phyloP scores from a whole-genome alignment of 2,329 filamentous ascomycete species.

The Fusarium domesticum region DNA sequence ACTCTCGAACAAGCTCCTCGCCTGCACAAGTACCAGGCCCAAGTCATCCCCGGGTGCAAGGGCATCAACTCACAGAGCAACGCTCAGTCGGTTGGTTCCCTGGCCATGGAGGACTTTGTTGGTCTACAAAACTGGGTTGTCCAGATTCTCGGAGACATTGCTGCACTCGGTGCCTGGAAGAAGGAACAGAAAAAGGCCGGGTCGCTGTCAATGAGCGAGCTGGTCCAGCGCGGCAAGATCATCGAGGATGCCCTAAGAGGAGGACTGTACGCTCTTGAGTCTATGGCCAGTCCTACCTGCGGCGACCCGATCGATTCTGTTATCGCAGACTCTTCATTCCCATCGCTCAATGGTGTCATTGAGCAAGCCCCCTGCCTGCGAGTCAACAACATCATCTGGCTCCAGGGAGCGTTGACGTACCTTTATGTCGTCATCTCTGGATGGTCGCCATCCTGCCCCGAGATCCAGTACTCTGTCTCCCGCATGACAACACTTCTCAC shows the following conservation, averaged over 20 bases:
- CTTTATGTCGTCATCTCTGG: constrained; percentile 48
- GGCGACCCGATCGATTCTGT: constrained; percentile 10
- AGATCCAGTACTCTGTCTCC: constrained; percentile 37
- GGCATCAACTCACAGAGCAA: constrained; percentile 13
- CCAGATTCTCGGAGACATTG: constrained; percentile 51
- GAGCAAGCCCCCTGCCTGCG: constrained; percentile 24
- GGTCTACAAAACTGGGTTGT: constrained; percentile 58
- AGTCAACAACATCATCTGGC: constrained; percentile 44
- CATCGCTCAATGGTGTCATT: constrained; percentile 19
- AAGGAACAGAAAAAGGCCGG: constrained; percentile 42
- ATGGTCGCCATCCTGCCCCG: constrained; percentile 47
- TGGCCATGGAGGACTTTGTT: constrained; percentile 49
- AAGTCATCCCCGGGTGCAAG: constrained; percentile 36
- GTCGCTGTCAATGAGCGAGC: constrained; percentile 44
- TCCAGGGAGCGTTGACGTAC: constrained; percentile 46
- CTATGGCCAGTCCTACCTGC: constrained; percentile 5
- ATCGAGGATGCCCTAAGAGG: constrained; percentile 40
- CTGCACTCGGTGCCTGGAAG: constrained; percentile 55
- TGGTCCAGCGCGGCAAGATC: constrained; percentile 43
- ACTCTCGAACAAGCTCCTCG: constrained; percentile 42
- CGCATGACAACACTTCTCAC: constrained; percentile 36
- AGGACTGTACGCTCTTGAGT: constrained; percentile 33
- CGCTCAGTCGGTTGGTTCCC: constrained; percentile 26
- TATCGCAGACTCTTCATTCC: constrained; percentile 23
- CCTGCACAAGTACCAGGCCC: constrained; percentile 41